phyloP scores from a whole-genome alignment of 2,329 filamentous ascomycete species.

The Aureobasidium leucospermi region DNA sequence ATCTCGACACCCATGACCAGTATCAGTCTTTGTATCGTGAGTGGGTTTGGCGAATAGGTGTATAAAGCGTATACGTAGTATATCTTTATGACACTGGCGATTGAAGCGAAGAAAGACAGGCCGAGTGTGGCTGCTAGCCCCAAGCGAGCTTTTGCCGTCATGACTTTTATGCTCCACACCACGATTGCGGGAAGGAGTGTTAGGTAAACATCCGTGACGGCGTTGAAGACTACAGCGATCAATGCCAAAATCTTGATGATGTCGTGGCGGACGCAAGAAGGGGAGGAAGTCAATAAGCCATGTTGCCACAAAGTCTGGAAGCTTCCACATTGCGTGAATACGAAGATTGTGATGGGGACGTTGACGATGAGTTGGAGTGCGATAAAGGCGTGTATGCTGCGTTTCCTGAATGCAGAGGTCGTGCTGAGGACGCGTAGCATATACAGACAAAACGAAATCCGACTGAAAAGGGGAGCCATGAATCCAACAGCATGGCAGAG shows the following conservation, averaged over 20 bases:
- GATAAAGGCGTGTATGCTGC: not conserved
- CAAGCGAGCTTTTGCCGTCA: not conserved
- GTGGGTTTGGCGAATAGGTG: not conserved
- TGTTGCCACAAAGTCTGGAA: not conserved
- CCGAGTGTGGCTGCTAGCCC: not conserved
- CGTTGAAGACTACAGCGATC: not conserved
- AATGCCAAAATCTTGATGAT: not conserved
- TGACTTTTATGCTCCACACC: slow-evolving; percentile 6
- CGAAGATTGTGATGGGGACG: not conserved
- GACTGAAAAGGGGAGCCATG: not conserved
- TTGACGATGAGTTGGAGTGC: not conserved
- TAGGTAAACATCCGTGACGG: not conserved
- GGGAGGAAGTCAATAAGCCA: not conserved
- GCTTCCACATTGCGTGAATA: slow-evolving; percentile 1
- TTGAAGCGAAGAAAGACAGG: not conserved
- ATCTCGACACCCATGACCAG: slow-evolving; percentile 5
- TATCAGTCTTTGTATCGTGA: not conserved
- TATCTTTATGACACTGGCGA: slow-evolving; percentile 1
- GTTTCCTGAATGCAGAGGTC: not conserved
- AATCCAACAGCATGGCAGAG: slow-evolving; percentile 4
- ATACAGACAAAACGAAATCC: slow-evolving; percentile 7
- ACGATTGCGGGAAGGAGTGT: not conserved
- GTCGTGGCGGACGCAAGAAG: not conserved
- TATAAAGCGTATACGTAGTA: slow-evolving; percentile 5
- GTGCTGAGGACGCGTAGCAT: slow-evolving; percentile 6